A percentile compares a stretch with the other conserved stretches of the same genome.
These are phyloP conservation scores for Aspergillus sp. DNA, from an alignment of 2,329 filamentous ascomycete genomes.

Conservation along the genomic window DNA sequence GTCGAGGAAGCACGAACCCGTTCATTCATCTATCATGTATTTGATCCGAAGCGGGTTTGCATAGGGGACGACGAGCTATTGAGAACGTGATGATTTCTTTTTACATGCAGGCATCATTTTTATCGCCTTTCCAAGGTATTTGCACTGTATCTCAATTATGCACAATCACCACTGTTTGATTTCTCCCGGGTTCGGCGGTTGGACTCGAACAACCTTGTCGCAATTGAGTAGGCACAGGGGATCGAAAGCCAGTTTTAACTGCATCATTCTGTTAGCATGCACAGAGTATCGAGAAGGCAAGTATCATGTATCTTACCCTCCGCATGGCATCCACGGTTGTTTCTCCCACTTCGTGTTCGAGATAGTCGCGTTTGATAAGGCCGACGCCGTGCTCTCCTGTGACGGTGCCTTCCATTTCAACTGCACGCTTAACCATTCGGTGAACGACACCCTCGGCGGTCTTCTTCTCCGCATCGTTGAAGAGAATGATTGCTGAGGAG, in stretches of 20 bases:
- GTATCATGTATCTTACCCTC: conserved; percentile 44
- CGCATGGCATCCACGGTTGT: conserved; percentile 64
- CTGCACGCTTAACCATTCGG: conserved; percentile 66
- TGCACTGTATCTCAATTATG: background rate
- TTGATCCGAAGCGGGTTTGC: too few relatives aligned
- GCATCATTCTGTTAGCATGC: conserved; percentile 17
- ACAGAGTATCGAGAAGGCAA: background rate
- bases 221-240: conserved; percentile 65
- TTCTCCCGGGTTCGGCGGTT: conserved; percentile 49
- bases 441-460: conserved; percentile 61
- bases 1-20: too few relatives aligned
- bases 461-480: conserved; percentile 56
- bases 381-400: conserved; percentile 72
- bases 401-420: conserved; percentile 69
- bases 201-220: conserved; percentile 62
- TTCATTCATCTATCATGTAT: too few relatives aligned
- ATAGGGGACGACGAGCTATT: conserved; percentile 1
- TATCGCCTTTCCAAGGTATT: background rate
- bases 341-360: conserved; percentile 60
- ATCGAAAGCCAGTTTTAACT: conserved; percentile 64
- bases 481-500: conserved; percentile 56
- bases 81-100: conserved; percentile 12
- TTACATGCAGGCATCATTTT: background rate
- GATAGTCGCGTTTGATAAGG: conserved; percentile 65
- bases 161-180: conserved; percentile 43